These are phyloP conservation scores for Beauveria caledonica DNA, from an alignment of 2,329 filamentous ascomycete genomes.

Conservation along the genomic window DNA sequence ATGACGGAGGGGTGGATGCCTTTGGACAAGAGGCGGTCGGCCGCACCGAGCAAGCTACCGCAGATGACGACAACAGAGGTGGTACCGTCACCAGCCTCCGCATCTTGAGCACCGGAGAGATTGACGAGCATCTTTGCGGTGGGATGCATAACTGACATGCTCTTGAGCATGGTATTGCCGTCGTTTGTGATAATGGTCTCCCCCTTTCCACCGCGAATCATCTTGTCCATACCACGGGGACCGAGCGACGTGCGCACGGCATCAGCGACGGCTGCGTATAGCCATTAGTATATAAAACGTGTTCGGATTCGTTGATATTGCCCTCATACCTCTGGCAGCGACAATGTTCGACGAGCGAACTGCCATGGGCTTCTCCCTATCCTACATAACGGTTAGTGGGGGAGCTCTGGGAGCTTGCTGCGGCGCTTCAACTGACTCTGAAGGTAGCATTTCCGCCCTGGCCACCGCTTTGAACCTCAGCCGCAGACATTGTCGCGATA, in stretches of 20 bases:
- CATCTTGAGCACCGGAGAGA: conserved; percentile 92
- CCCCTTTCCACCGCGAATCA: conserved; percentile 95
- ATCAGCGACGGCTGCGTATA: conserved; percentile 74
- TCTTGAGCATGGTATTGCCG: conserved; percentile 97
- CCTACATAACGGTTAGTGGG: conserved; percentile 38
- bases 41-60: conserved; percentile 86
- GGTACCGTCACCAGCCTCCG: conserved; percentile 96
- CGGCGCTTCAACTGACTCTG: conserved; percentile 36
- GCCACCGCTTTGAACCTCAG: conserved; percentile 22
- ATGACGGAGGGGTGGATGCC: conserved; percentile 97
- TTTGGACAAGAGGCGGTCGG: conserved; percentile 83
- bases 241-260: conserved; percentile 94
- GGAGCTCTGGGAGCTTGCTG: conserved; percentile 26
- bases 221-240: conserved; percentile 97
- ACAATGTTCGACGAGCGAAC: conserved; percentile 96
- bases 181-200: conserved; percentile 99
- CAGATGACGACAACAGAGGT: conserved; percentile 98
- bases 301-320: background rate
- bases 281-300: conserved; percentile 6
- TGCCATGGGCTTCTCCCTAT: conserved; percentile 97
- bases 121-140: conserved; percentile 99
- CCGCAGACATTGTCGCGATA: conserved; percentile 38
- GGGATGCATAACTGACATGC: conserved; percentile 99
- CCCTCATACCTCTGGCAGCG: conserved; percentile 74
- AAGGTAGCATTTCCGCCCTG: conserved; percentile 46